Evolutionary conservation across 768 basidiomycete species (phyloP).

Genomic region (Grammothele lineata): DNA sequence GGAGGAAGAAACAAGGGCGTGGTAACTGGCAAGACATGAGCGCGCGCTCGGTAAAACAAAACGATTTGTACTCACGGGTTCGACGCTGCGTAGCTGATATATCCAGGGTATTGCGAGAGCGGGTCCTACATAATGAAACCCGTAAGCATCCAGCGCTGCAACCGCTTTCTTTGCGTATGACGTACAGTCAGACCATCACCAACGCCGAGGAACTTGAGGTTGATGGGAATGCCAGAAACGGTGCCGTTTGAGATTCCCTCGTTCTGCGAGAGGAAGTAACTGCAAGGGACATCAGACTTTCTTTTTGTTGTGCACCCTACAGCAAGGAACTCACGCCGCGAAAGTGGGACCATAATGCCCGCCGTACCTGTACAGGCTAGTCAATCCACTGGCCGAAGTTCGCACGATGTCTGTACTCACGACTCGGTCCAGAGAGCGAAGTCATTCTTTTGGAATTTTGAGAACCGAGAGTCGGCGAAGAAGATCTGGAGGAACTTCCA

Average conservation of each 20-base stretch:
- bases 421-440: slow-evolving; percentile 66
- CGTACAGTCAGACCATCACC: slow-evolving; percentile 59
- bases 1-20: slow-evolving; percentile 43
- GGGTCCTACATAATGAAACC: slow-evolving; percentile 25
- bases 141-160: too few species aligned
- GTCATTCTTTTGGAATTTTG: slow-evolving; percentile 39
- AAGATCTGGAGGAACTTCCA: slow-evolving; percentile 66
- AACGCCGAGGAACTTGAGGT: slow-evolving; percentile 59
- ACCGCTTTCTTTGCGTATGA: too few species aligned
- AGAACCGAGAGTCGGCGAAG: slow-evolving; percentile 49
- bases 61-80: slow-evolving; percentile 42
- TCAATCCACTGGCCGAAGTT: not conserved
- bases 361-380: slow-evolving; percentile 26
- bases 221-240: slow-evolving; percentile 43
- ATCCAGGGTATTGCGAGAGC: slow-evolving; percentile 53
- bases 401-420: slow-evolving; percentile 16
- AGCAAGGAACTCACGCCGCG: slow-evolving; percentile 27
- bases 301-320: too few species aligned
- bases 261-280: slow-evolving; percentile 56
- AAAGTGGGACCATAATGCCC: slow-evolving; percentile 39
- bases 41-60: not conserved
- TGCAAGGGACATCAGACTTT: slow-evolving; percentile 3
- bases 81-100: slow-evolving; percentile 47
- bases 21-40: slow-evolving; percentile 31
- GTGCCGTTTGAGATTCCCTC: slow-evolving; percentile 46